Evolutionary conservation across 352 stramenopile species (phyloP).

Genomic region (Halophytophthora batemanensis): DNA sequence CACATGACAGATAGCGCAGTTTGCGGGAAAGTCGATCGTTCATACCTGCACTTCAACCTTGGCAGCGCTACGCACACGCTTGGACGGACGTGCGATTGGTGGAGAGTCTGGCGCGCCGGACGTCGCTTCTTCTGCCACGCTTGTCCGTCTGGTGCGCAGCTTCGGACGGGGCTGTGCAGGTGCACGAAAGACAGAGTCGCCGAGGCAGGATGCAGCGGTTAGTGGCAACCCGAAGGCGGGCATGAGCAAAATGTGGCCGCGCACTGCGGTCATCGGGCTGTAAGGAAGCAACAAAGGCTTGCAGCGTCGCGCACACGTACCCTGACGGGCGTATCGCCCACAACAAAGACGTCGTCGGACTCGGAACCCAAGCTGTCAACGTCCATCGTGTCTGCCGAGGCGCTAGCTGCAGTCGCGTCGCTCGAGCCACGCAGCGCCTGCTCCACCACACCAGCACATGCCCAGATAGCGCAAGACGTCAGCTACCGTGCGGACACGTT

Average conservation of each 20-base stretch:
- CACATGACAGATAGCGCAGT: no score
- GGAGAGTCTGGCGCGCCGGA: conserved; percentile 12
- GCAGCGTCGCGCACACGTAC: background rate
- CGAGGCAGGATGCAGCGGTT: background rate
- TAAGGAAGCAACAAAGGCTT: no score
- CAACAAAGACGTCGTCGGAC: conserved; percentile 21
- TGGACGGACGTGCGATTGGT: conserved; percentile 17
- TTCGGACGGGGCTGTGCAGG: conserved; percentile 27
- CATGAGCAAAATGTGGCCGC: no score
- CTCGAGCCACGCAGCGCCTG: conserved; percentile 8
- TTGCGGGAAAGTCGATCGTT: background rate
- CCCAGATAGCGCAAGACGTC: no score
- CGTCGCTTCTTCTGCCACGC: conserved; percentile 7
- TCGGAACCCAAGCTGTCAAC: conserved; percentile 20
- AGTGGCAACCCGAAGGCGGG: background rate
- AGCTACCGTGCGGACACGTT: no score
- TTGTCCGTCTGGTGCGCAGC: conserved; percentile 30
- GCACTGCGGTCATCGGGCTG: no score
- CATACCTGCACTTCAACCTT: conserved; percentile 4
- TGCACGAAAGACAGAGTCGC: background rate
- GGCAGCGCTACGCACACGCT: conserved; percentile 18
- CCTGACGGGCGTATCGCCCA: conserved; percentile 15
- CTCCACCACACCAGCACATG: no score
- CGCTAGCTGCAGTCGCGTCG: background rate
- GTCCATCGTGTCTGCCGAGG: conserved; percentile 10